Conservation (phyloP, 352 stramenopile genomes). For the Phytophthora palmivora region DNA sequence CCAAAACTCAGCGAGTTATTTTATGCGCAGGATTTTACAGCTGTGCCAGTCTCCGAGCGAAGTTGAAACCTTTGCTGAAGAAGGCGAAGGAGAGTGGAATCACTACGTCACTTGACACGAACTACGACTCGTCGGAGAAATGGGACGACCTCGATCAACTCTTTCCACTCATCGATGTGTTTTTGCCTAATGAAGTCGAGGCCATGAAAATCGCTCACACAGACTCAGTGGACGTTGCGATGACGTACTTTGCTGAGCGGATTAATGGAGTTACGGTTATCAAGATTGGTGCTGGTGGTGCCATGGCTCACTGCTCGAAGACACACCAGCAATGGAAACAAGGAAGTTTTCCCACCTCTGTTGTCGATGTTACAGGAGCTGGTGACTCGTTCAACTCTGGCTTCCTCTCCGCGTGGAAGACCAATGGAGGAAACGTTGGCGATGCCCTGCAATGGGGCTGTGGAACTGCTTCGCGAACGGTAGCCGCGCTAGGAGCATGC, state of each 20-base stretch:
- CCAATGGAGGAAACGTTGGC: constrained; percentile 47
- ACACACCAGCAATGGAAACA: constrained; percentile 53
- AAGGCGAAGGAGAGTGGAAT: constrained; percentile 67
- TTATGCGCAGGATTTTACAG: constrained; percentile 72
- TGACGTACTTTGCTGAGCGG: constrained; percentile 53
- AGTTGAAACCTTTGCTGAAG: constrained; percentile 65
- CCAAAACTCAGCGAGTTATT: constrained; percentile 1
- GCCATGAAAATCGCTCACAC: constrained; percentile 70
- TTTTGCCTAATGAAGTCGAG: constrained; percentile 87
- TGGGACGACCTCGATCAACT: constrained; percentile 71
- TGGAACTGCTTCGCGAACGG: constrained; percentile 66
- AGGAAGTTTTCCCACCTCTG: constrained; percentile 52
- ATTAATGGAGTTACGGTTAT: constrained; percentile 68
- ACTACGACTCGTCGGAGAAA: constrained; percentile 79
- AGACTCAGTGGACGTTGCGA: constrained; percentile 56
- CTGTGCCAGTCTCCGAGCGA: constrained; percentile 63
- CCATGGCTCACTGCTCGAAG: constrained; percentile 53
- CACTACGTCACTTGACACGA: constrained; percentile 84
- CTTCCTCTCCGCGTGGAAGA: constrained; percentile 78
- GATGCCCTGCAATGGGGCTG: constrained; percentile 73
- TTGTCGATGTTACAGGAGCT: constrained; percentile 85
- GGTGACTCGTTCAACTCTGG: constrained; percentile 90
- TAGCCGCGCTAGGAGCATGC: constrained; percentile 64
- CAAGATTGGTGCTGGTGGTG: constrained; percentile 73
- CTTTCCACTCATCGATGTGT: constrained; percentile 78